Percentiles rank a stretch among this genome's conserved stretches.
phyloP scores from a whole-genome alignment of 2,329 filamentous ascomycete genomes.

The Leptodontidium sp. region DNA sequence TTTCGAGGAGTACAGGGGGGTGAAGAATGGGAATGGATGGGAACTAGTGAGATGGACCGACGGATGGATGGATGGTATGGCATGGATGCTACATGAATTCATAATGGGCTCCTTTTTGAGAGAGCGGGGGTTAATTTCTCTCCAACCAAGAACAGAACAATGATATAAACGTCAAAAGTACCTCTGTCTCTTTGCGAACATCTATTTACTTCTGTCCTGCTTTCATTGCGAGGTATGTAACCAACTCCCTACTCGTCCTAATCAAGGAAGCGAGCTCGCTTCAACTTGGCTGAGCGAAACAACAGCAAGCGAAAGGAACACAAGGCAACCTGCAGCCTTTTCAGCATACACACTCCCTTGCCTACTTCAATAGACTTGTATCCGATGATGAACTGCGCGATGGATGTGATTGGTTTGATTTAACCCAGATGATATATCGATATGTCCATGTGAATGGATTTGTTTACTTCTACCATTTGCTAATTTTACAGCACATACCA shows the following conservation, averaged over 20 bases:
- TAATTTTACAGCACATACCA: neutral
- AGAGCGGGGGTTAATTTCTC: neutral
- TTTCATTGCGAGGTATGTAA: neutral
- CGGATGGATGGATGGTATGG: slow-evolving; percentile 4
- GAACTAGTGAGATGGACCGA: neutral
- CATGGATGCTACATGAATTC: slow-evolving; percentile 12
- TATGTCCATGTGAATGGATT: neutral
- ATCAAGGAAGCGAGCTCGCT: neutral
- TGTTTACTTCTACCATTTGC: neutral
- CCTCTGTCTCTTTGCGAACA: neutral
- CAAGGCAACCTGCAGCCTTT: neutral
- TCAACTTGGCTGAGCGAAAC: neutral
- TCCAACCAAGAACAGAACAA: slow-evolving; percentile 5
- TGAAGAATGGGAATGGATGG: neutral
- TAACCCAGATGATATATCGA: too few relatives aligned
- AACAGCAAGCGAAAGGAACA: neutral
- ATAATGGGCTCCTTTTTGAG: neutral
- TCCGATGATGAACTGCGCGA: too few relatives aligned
- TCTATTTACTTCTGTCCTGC: neutral
- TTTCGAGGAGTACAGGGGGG: neutral
- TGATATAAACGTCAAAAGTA: slow-evolving; percentile 5
- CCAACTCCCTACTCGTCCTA: neutral
- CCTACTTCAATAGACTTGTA: too few relatives aligned
- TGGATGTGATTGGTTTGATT: too few relatives aligned
- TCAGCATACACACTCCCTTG: too few relatives aligned